phyloP scores from a whole-genome alignment of 2,329 filamentous ascomycete genomes.

The Cryphonectria nitschkei region DNA sequence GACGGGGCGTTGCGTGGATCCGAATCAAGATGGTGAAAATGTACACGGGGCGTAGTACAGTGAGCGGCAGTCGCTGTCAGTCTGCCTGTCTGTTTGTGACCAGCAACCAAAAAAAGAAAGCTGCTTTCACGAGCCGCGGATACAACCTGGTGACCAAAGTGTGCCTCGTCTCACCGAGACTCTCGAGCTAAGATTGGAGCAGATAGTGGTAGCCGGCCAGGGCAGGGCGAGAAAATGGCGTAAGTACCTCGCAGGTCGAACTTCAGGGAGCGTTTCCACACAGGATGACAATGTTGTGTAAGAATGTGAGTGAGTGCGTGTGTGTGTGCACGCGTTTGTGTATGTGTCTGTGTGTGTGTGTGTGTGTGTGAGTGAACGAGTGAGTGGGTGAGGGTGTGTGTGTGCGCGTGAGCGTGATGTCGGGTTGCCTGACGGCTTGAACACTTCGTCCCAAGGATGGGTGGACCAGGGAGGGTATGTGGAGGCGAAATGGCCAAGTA shows the following conservation, averaged over 20 bases:
- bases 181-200: constrained; percentile 11
- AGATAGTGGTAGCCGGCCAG: constrained; percentile 10
- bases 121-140: constrained; percentile 18
- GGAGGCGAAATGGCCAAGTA: constrained; percentile 27
- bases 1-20: constrained; percentile 26
- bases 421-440: constrained; percentile 13
- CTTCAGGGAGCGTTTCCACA: constrained; percentile 8
- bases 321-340: not conserved
- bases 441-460: constrained; percentile 16
- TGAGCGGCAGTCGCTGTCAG: constrained; percentile 18
- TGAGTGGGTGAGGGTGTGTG: not conserved
- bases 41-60: constrained; percentile 23
- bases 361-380: not conserved
- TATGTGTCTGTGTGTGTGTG: not conserved
- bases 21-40: constrained; percentile 18
- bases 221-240: not conserved
- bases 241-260: constrained; percentile 24
- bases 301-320: too few species aligned
- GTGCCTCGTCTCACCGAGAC: constrained; percentile 19
- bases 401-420: constrained; percentile 11
- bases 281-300: not conserved
- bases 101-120: constrained; percentile 11
- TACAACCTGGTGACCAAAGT: constrained; percentile 17
- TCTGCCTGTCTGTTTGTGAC: constrained; percentile 10
- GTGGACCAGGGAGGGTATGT: constrained; percentile 22